Conservation (phyloP, 2,329 filamentous ascomycete genomes). For the Pseudogymnoascus sp. region DNA sequence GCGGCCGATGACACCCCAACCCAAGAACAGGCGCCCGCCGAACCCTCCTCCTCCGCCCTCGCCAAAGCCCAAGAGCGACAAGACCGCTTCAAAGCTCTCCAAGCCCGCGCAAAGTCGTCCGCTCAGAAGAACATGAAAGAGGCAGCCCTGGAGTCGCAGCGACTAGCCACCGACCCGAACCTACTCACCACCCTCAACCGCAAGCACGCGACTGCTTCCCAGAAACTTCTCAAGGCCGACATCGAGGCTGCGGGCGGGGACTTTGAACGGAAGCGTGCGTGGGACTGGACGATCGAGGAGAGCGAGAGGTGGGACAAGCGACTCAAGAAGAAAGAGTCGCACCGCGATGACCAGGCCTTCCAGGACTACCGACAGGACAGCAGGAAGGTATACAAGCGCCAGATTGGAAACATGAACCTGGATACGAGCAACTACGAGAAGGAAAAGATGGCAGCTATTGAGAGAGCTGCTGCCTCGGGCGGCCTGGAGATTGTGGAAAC, state of each 20-base stretch:
- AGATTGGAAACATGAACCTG: conserved; percentile 68
- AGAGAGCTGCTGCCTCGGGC: conserved; percentile 75
- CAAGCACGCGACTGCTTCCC: conserved; percentile 77
- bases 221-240: conserved; percentile 90
- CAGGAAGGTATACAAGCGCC: conserved; percentile 87
- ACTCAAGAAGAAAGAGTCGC: conserved; percentile 73
- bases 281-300: conserved; percentile 98
- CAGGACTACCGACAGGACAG: conserved; percentile 82
- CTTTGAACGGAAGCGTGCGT: conserved; percentile 94
- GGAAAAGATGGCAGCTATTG: conserved; percentile 77
- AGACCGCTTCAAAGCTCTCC: conserved; percentile 79
- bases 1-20: conserved; percentile 5
- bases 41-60: conserved; percentile 24
- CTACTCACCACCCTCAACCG: conserved; percentile 73
- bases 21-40: not conserved
- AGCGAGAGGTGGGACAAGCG: conserved; percentile 89
- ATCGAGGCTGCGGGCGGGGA: conserved; percentile 78
- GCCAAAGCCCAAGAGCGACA: conserved; percentile 56
- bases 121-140: conserved; percentile 72
- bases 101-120: conserved; percentile 69
- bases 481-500: conserved; percentile 91
- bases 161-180: conserved; percentile 67
- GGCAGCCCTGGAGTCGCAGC: conserved; percentile 73
- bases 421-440: conserved; percentile 79
- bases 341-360: conserved; percentile 81